Conservation (phyloP, 352 stramenopile species). For the Blastocystis sp. region DNA sequence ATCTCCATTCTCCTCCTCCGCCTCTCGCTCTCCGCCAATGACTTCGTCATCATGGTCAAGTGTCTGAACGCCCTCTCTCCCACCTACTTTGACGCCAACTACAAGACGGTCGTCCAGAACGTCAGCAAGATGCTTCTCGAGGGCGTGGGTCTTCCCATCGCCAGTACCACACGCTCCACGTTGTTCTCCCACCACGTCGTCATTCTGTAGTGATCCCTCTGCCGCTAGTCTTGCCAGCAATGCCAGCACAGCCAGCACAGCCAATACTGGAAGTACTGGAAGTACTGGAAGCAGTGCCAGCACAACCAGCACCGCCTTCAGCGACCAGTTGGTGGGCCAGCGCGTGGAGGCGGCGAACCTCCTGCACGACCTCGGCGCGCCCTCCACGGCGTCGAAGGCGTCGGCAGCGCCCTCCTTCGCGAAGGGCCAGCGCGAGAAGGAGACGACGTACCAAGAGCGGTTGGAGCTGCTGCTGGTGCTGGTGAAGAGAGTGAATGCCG, state of each 20-base stretch:
- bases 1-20: not conserved
- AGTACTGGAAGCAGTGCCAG: not conserved
- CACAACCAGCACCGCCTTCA: not conserved
- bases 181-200: not conserved
- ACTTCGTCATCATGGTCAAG: not conserved
- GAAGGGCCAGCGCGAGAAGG: not conserved
- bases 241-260: no score
- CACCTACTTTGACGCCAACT: not conserved
- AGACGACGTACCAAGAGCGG: not conserved
- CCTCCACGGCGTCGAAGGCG: not conserved
- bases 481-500: not conserved
- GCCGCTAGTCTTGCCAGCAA: not conserved
- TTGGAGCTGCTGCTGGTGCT: not conserved
- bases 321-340: not conserved
- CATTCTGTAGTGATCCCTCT: not conserved
- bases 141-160: not conserved
- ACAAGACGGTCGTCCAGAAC: not conserved
- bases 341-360: not conserved
- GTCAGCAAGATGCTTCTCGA: not conserved
- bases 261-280: not conserved
- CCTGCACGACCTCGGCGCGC: not conserved
- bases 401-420: not conserved
- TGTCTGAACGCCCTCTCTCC: not conserved
- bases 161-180: not conserved
- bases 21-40: not conserved